phyloP scores from a whole-genome alignment of 495 filamentous ascomycete genomes.

The Lasiosphaeria hispida region DNA sequence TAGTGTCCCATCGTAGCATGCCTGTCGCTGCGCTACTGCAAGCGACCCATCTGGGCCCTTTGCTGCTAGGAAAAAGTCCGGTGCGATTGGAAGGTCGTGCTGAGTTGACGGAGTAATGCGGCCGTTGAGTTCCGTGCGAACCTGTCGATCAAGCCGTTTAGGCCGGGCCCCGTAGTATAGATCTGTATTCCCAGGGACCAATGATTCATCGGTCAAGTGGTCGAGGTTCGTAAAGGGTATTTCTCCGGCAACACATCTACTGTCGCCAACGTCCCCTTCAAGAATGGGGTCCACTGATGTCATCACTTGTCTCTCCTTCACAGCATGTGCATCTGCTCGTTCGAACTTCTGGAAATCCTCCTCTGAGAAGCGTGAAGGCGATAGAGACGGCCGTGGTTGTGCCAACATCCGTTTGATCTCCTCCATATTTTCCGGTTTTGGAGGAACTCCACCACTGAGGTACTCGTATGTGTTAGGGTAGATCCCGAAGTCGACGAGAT shows the following conservation, averaged over 20 bases:
- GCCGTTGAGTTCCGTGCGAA: neutral
- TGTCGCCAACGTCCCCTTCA: neutral
- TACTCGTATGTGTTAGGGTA: slow-evolving; percentile 11
- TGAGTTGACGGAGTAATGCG: neutral
- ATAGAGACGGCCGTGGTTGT: neutral
- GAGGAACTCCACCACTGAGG: slow-evolving; percentile 9
- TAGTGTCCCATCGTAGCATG: neutral
- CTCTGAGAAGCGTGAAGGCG: neutral
- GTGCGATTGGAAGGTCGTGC: neutral
- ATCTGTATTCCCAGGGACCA: neutral
- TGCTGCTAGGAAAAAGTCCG: neutral
- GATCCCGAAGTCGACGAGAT: slow-evolving; percentile 17
- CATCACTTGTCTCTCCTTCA: neutral
- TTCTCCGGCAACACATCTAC: neutral
- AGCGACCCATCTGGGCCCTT: neutral
- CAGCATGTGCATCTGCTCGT: slow-evolving; percentile 2
- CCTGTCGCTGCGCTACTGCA: neutral
- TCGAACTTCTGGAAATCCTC: neutral
- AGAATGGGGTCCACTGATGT: neutral
- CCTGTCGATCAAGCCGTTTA: neutral
- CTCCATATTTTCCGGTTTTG: slow-evolving; percentile 15
- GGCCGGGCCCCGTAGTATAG: neutral
- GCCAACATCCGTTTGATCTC: neutral
- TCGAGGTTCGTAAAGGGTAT: slow-evolving; percentile 1
- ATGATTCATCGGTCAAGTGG: neutral